A percentile compares a stretch with the other conserved stretches of the same genome.
These are phyloP conservation scores for Leishmania major DNA, from an alignment of 208 protist genomes.

Conservation along the genomic window DNA sequence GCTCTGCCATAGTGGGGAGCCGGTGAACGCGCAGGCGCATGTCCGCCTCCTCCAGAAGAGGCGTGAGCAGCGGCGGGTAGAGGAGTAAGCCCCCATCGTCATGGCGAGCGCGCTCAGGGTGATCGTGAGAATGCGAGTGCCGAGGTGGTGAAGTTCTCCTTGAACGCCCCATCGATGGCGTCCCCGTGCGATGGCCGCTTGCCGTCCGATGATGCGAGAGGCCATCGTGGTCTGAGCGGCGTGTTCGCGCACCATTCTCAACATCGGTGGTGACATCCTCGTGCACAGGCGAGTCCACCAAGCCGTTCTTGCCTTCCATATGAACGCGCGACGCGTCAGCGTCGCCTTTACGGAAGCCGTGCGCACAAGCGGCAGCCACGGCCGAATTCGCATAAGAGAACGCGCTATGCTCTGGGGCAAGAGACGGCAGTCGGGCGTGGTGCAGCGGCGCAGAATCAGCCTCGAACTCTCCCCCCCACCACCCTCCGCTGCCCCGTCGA, in stretches of 20 bases:
- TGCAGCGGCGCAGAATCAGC: not conserved
- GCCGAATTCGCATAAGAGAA: not conserved
- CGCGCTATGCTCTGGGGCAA: not conserved
- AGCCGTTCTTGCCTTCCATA: not conserved
- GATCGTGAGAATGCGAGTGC: not conserved
- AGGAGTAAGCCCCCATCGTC: slow-evolving; percentile 10
- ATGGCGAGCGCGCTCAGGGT: not conserved
- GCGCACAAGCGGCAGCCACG: not conserved
- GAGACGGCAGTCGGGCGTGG: not conserved
- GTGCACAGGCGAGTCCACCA: slow-evolving; percentile 15
- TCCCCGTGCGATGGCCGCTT: not conserved
- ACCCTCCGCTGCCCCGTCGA: not conserved
- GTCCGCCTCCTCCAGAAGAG: slow-evolving; percentile 42
- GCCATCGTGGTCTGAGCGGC: not conserved
- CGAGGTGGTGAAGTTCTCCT: not conserved
- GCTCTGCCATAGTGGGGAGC: slow-evolving; percentile 15
- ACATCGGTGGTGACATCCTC: not conserved
- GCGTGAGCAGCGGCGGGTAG: slow-evolving; percentile 34
- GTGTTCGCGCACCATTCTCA: not conserved
- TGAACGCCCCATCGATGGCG: not conserved
- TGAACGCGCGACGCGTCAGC: not conserved
- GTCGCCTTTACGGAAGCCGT: not conserved
- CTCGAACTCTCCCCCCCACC: not conserved
- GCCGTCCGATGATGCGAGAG: not conserved
- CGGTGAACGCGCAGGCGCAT: slow-evolving; percentile 27